Evolutionary conservation across 1,284 basidiomycete species (phyloP).

Genomic region (Mrakiaceae sp.): DNA sequence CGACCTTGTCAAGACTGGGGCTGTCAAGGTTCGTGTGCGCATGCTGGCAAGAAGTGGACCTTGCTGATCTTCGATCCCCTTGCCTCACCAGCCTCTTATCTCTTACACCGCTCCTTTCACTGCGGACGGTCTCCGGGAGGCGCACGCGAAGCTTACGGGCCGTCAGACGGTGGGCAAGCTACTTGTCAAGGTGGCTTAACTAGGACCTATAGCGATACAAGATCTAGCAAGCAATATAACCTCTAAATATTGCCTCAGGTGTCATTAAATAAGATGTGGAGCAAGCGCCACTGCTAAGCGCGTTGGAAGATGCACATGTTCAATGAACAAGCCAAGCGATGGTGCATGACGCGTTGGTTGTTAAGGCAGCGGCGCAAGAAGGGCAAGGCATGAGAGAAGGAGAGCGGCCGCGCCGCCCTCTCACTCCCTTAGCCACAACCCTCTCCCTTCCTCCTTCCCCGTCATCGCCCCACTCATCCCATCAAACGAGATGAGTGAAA

Average conservation of each 20-base stretch:
- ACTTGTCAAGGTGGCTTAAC: neutral
- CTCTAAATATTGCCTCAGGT: too few species aligned
- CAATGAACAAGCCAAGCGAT: too few species aligned
- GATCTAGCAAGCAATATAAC: too few species aligned
- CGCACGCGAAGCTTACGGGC: conserved; percentile 67
- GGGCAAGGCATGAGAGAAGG: too few species aligned
- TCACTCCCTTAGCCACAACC: neutral
- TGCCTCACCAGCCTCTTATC: conserved; percentile 35
- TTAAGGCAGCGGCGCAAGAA: too few species aligned
- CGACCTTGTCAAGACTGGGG: conserved; percentile 48
- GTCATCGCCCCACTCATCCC: neutral
- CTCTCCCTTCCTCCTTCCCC: neutral
- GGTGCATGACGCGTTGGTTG: too few species aligned
- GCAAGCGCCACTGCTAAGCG: too few species aligned
- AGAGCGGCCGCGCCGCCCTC: too few species aligned
- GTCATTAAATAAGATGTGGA: too few species aligned
- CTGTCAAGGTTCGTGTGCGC: conserved; percentile 42
- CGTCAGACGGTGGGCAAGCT: conserved; percentile 32
- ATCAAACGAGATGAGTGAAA: conserved; percentile 33
- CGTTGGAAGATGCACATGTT: too few species aligned
- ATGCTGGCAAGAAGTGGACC: too few species aligned
- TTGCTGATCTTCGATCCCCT: neutral
- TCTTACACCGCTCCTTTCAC: conserved; percentile 74
- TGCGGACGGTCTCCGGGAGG: conserved; percentile 60
- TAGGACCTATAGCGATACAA: too few species aligned